Base-by-base conservation (phyloP, 306 rosid species). In the Cucumis cinereus region DNA sequence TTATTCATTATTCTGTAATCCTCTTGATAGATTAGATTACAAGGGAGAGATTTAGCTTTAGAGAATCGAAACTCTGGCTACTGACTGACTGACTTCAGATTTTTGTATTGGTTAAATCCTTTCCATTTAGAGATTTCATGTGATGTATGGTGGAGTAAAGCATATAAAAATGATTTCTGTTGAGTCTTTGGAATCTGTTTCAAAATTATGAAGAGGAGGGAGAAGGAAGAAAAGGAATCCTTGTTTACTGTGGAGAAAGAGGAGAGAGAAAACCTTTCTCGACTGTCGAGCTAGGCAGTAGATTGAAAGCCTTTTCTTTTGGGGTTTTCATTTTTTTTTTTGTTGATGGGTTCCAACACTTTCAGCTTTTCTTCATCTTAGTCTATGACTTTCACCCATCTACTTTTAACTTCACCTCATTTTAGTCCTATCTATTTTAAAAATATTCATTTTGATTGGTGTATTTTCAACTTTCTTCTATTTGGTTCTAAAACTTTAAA, bases 281-380 rank as follows among this genome's bases (percentile, higher is more conserved):
- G 90, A 84, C 81, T 86, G 88, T 41, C 60, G 92, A 85, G 90
- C 88, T 90, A 84, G 86, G 93, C 88, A 88, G 85, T 75, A 81
- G 92, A 88, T 88, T 89, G 85, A 81, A 69, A 43, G 55, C 50
- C 14, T 23, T 12, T 23, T 14, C 40, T 17, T 33, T 33, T 33
- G 0, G 7, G 0, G 6, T 2, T 52, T 17, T 8, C 24, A 16
- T 33, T 0, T 61, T 2, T 17, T 2, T 19, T 17, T 35, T 17
- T 12, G 23, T 45, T 69, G 57, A 22, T 69, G 74, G 74, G 74
- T n/a, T n/a, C n/a, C n/a, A n/a, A n/a, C n/a, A n/a, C 35, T 30
- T 30, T 30, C 35, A 2, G 35, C 35, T 2, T 30, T 2, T 0
- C 4, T 1, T 30, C 33, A 2, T 30, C 3, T 30, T 30, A 30